phyloP scores from a whole-genome alignment of 768 basidiomycete species.

The Kwoniella dejecticola region DNA sequence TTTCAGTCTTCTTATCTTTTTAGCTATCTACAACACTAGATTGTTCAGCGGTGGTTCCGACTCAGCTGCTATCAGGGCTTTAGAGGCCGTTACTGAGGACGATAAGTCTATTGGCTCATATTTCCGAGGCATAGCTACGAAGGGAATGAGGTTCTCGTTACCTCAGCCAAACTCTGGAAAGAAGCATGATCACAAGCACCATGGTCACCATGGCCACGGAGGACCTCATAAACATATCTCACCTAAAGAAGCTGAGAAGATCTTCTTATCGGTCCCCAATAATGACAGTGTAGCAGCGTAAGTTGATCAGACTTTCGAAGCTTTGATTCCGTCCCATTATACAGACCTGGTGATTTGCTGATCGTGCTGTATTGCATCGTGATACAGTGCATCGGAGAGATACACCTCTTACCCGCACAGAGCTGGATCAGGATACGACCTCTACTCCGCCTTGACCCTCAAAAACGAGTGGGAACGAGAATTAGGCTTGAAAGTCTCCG shows the following conservation, averaged over 20 bases:
- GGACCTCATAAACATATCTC: constrained; percentile 16
- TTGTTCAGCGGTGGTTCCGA: too few relatives aligned
- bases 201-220: constrained; percentile 14
- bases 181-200: constrained; percentile 8
- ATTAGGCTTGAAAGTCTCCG: constrained; percentile 44
- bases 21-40: too few relatives aligned
- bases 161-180: neutral
- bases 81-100: constrained; percentile 3
- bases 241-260: constrained; percentile 48
- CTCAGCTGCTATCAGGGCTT: too few relatives aligned
- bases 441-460: constrained; percentile 47
- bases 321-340: too few relatives aligned
- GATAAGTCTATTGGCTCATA: constrained; percentile 20
- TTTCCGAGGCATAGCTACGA: constrained; percentile 20
- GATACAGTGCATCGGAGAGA: constrained; percentile 34
- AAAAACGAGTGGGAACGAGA: constrained; percentile 52
- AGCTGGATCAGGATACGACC: constrained; percentile 53
- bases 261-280: constrained; percentile 49
- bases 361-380: neutral
- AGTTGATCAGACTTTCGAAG: constrained; percentile 25
- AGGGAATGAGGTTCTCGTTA: constrained; percentile 23
- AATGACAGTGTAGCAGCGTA: constrained; percentile 50
- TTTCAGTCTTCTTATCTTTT: too few relatives aligned
- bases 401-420: constrained; percentile 50
- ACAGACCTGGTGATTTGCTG: neutral